Percentiles rank a stretch among this genome's conserved stretches.
Conservation (phyloP, 129 eudicot genomes). For the Dittrichia graveolens region DNA sequence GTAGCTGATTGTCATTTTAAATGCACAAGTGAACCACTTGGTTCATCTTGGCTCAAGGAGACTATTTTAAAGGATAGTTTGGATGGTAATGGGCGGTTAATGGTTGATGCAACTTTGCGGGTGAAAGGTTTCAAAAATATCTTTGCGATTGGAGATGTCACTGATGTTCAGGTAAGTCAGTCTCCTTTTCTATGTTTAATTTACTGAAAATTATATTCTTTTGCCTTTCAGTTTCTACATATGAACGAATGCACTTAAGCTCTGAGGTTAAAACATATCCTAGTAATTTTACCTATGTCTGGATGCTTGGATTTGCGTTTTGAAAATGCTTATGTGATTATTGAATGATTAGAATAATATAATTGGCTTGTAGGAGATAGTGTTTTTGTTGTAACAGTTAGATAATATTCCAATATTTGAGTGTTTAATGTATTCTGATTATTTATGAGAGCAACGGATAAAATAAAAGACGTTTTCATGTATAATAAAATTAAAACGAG, state of each 20-base stretch:
- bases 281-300: no score
- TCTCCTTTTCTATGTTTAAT: constrained; percentile 9
- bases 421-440: no score
- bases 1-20: constrained; percentile 60
- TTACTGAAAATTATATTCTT: neutral
- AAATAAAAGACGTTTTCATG: no score
- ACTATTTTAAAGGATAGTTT: constrained; percentile 48
- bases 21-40: constrained; percentile 62
- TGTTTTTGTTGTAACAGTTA: no score
- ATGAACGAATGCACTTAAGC: neutral
- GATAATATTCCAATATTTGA: no score
- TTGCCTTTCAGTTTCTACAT: constrained; percentile 2
- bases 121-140: constrained; percentile 62
- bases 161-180: constrained; percentile 58
- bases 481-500: no score
- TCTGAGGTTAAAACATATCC: no score
- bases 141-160: constrained; percentile 78
- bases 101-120: constrained; percentile 55
- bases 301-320: no score
- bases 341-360: no score
- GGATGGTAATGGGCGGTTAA: constrained; percentile 59
- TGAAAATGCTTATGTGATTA: no score
- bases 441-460: no score
- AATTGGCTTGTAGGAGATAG: no score
- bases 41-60: constrained; percentile 68